Percentiles rank a stretch among this genome's conserved stretches.
Evolutionary conservation across 805 yeast genomes (phyloP).

Genomic region (Millerago galiae): DNA sequence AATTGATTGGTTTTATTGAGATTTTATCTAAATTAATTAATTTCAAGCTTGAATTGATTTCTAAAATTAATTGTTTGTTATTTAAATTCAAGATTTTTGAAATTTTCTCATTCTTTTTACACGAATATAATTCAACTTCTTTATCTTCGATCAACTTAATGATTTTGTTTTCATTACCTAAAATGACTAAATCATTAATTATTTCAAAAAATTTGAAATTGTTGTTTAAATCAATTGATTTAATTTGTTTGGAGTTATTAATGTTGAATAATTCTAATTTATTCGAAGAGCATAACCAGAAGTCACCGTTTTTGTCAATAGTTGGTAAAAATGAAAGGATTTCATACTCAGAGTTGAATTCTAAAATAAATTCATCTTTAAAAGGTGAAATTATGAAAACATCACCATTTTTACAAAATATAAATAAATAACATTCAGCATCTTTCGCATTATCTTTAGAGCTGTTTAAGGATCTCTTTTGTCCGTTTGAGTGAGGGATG

Average conservation of each 20-base stretch:
- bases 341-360: not conserved
- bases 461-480: not conserved
- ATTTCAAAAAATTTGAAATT: too few relatives aligned
- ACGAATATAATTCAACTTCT: too few relatives aligned
- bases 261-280: slow-evolving; percentile 15
- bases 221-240: too few relatives aligned
- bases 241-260: slow-evolving; percentile 6
- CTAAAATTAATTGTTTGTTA: too few relatives aligned
- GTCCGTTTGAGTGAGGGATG: not conserved
- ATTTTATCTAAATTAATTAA: too few relatives aligned
- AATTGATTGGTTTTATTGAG: too few relatives aligned
- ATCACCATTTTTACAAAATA: not conserved
- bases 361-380: slow-evolving; percentile 1
- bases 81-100: too few relatives aligned
- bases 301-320: not conserved
- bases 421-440: not conserved
- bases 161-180: too few relatives aligned
- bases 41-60: too few relatives aligned
- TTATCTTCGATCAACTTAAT: too few relatives aligned
- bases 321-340: not conserved
- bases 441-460: not conserved
- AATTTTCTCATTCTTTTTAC: too few relatives aligned
- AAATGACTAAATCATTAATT: too few relatives aligned
- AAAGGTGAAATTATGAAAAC: slow-evolving; percentile 1
- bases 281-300: slow-evolving; percentile 1